A percentile compares a stretch with the other conserved stretches of the same genome.
phyloP scores from a whole-genome alignment of 2,329 filamentous ascomycete genomes.

The Bipolaris victoriae region DNA sequence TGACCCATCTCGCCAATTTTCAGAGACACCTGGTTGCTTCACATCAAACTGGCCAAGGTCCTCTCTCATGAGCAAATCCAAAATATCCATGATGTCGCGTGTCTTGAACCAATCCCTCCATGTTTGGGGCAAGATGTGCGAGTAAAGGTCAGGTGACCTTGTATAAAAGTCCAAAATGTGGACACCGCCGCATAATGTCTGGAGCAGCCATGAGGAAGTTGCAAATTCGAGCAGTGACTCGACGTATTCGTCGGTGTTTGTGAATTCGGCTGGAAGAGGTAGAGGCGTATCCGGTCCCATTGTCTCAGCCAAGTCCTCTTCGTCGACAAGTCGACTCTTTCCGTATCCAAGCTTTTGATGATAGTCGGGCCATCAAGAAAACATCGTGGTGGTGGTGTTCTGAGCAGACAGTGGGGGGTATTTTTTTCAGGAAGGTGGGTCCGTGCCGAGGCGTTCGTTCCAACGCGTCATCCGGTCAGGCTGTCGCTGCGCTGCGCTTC shows the following conservation, averaged over 20 bases:
- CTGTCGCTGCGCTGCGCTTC: constrained; percentile 14
- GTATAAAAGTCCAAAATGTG: constrained; percentile 98
- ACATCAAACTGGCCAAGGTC: constrained; percentile 61
- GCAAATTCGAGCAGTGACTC: constrained; percentile 78
- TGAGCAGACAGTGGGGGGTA: constrained; percentile 19
- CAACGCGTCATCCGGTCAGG: constrained; percentile 16
- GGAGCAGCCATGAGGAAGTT: constrained; percentile 75
- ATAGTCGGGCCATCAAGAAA: constrained; percentile 14
- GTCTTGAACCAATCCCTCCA: constrained; percentile 81
- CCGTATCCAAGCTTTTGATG: not conserved
- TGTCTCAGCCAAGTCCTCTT: constrained; percentile 22
- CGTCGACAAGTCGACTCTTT: not conserved
- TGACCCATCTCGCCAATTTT: constrained; percentile 52
- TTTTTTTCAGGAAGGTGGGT: constrained; percentile 28
- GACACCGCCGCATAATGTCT: constrained; percentile 92
- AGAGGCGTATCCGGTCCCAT: constrained; percentile 62
- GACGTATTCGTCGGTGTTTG: constrained; percentile 76
- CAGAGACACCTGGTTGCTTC: constrained; percentile 4
- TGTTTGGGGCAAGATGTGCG: constrained; percentile 73
- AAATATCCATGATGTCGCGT: constrained; percentile 73
- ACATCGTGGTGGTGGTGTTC: constrained; percentile 12
- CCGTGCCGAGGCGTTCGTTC: constrained; percentile 18
- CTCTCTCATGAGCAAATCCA: constrained; percentile 82
- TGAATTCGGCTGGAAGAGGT: constrained; percentile 74
- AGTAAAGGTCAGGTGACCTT: constrained; percentile 80